Percentiles rank a stretch among this genome's conserved stretches.
phyloP scores from a whole-genome alignment of 805 yeast genomes.

The Zygosaccharomyces siamensis region DNA sequence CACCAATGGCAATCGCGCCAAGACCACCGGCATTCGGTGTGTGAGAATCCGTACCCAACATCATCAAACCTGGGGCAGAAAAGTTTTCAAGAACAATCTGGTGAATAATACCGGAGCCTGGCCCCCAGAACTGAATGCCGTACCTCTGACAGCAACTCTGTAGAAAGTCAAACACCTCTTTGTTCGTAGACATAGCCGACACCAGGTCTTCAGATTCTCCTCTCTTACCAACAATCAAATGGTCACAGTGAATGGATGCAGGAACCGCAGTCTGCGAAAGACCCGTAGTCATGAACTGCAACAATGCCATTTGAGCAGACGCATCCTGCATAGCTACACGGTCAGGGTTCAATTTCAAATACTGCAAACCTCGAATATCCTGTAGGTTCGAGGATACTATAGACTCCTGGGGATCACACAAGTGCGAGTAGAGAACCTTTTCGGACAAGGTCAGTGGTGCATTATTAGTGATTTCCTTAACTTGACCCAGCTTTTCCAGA shows the following conservation, averaged over 20 bases:
- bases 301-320: constrained; percentile 98
- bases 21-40: constrained; percentile 99
- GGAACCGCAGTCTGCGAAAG: constrained; percentile 86
- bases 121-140: constrained; percentile 98
- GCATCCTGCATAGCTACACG: constrained; percentile 99
- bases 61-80: constrained; percentile 93
- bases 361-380: constrained; percentile 77
- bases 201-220: constrained; percentile 84
- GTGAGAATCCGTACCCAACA: constrained; percentile 98
- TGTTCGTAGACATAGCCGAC: constrained; percentile 77
- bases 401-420: constrained; percentile 82
- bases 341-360: constrained; percentile 91
- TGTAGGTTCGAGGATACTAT: constrained; percentile 49
- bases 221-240: constrained; percentile 92
- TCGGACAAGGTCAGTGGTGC: constrained; percentile 89
- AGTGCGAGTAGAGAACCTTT: constrained; percentile 88
- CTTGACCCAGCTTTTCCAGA: constrained; percentile 55
- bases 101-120: constrained; percentile 98
- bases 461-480: constrained; percentile 59
- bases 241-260: constrained; percentile 96
- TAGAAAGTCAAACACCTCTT: constrained; percentile 93
- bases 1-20: constrained; percentile 98
- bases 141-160: constrained; percentile 90
- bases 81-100: constrained; percentile 96
- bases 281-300: constrained; percentile 97